Base-by-base conservation (phyloP, 2,329 filamentous ascomycete species). In the Graphilbum ipis-grandicollis region DNA sequence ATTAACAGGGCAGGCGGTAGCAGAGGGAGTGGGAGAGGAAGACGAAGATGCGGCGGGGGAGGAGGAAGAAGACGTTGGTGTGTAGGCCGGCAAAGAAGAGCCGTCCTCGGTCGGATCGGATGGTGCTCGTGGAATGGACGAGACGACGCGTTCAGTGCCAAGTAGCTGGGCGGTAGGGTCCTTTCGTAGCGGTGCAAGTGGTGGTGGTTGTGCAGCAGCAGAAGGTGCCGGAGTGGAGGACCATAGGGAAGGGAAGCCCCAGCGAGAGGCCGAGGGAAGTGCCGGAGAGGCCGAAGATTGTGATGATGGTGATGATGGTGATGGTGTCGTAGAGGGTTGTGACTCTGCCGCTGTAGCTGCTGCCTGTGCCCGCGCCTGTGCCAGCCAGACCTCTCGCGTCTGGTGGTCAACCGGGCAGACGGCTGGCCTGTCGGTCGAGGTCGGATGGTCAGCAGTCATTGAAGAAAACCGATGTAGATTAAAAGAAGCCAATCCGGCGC, bases 331-430 rank as follows among this genome's bases (percentile, higher is more conserved):
- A n/a, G 28, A 29, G 8, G 9, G 28, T 5, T 7, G 9, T 29
- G 28, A 6, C 5, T 7, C 9, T 10, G 32, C 34, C 12, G 36
- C 13, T 18, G 31, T 19, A 6, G 26, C 23, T 36, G 26, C 26
- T 35, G 57, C 41, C 55, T 66, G 59, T 52, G 71, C 56, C 43
- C 59, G 62, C 30, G 77, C 74, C 51, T 83, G 74, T 39, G 69
- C 65, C 28, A 96, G 69, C 88, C 88, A 98, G 48, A 79, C 74
- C 49, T 85, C 79, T 49, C 90, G 79, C 36, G 84, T 79, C 50
- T 83, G 81, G 59, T 86, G 80, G 59, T 96, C 86, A 50, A 96
- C 84, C 5, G 90, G 90, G 51, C 90, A 96, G 40, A 41, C 37
- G 39, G 43, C 38, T 26, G 43, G 33, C 10, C 43, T 25, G 26